A percentile compares a stretch with the other conserved stretches of the same genome.
These are phyloP conservation scores for Vachellia pachyceras DNA, from an alignment of 306 rosid species.

Conservation along the genomic window DNA sequence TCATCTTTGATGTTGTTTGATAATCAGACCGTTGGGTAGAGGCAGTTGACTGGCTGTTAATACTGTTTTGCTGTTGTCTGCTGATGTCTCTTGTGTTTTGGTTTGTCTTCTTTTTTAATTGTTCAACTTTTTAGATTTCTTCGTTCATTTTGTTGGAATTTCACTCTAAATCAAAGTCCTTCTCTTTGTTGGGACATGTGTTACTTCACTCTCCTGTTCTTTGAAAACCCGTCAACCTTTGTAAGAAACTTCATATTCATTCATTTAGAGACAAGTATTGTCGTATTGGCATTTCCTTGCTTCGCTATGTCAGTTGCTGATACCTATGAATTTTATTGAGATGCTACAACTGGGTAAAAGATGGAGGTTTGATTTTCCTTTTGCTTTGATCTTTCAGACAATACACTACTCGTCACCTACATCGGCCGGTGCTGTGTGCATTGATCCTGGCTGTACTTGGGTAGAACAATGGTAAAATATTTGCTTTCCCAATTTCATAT, in stretches of 20 bases:
- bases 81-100: neutral
- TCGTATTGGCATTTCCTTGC: neutral
- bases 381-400: conserved; percentile 66
- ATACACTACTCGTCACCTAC: conserved; percentile 85
- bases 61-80: neutral
- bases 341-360: neutral
- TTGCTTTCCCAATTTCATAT: conserved; percentile 13
- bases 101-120: neutral
- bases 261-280: neutral
- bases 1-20: conserved; percentile 30
- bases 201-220: neutral
- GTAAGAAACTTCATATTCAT: neutral
- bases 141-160: conserved; percentile 1
- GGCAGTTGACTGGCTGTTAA: conserved; percentile 18
- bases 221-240: neutral
- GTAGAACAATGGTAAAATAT: conserved; percentile 90
- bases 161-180: conserved; percentile 3
- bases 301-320: neutral
- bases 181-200: conserved; percentile 11
- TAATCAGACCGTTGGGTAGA: conserved; percentile 14
- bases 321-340: conserved; percentile 12
- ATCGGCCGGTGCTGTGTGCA: conserved; percentile 97
- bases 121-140: neutral
- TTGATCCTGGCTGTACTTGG: conserved; percentile 93
- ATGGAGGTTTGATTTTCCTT: conserved; percentile 19